phyloP scores from a whole-genome alignment of 441 rosid genomes.

The Cnidoscolus chayamansa region DNA sequence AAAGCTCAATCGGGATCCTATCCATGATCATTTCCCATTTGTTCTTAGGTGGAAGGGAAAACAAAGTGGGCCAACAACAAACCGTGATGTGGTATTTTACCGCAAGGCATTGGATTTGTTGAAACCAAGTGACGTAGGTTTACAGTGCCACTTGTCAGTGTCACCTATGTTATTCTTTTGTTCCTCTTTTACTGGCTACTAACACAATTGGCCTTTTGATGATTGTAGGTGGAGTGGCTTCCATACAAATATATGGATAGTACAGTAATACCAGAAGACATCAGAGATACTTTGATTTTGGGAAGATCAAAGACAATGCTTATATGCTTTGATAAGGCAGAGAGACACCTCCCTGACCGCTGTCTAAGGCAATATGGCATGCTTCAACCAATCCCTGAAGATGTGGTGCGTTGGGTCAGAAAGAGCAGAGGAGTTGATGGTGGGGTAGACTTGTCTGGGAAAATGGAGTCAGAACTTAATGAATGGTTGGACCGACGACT shows the following conservation, averaged over 20 bases:
- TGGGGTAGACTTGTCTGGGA: conserved; percentile 86
- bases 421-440: conserved; percentile 96
- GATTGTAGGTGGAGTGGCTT: conserved; percentile 80
- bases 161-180: conserved; percentile 1
- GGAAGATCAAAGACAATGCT: conserved; percentile 97
- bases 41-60: conserved; percentile 93
- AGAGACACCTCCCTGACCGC: conserved; percentile 97
- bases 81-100: conserved; percentile 86
- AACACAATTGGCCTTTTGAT: conserved; percentile 16
- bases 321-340: conserved; percentile 97
- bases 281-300: conserved; percentile 54
- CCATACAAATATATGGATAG: conserved; percentile 75
- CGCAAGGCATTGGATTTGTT: conserved; percentile 76
- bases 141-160: conserved; percentile 3
- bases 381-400: conserved; percentile 79
- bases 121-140: conserved; percentile 69
- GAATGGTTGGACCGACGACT: conserved; percentile 80
- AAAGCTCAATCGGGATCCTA: conserved; percentile 77
- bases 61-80: conserved; percentile 93
- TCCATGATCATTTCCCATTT: conserved; percentile 84
- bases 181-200: conserved; percentile 12
- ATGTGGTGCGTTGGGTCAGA: conserved; percentile 90
- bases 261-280: conserved; percentile 63
- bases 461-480: conserved; percentile 84
- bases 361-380: conserved; percentile 81